Evolutionary conservation across 345 rosid genomes (phyloP).

Genomic region (Salix arbutifolia): DNA sequence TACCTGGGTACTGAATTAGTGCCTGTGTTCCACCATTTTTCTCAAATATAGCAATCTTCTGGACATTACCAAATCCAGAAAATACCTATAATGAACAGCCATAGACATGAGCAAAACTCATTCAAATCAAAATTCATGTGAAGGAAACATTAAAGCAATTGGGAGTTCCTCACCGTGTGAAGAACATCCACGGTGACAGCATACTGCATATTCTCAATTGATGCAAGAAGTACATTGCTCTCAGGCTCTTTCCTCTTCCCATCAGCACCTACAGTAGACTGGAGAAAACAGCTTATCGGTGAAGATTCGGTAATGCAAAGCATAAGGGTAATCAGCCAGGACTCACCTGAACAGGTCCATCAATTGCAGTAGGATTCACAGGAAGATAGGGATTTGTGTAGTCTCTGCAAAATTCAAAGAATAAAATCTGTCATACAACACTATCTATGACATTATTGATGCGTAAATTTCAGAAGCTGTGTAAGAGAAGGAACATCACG

Average conservation of each 20-base stretch:
- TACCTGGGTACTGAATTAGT: slow-evolving; percentile 83
- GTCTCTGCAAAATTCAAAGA: slow-evolving; percentile 51
- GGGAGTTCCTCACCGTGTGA: slow-evolving; percentile 57
- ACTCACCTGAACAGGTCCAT: slow-evolving; percentile 70
- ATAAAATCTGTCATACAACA: slow-evolving; percentile 8
- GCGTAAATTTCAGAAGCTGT: neutral
- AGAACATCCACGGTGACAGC: slow-evolving; percentile 91
- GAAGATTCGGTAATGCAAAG: neutral
- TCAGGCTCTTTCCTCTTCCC: slow-evolving; percentile 84
- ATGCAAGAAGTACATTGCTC: slow-evolving; percentile 91
- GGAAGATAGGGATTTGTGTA: slow-evolving; percentile 96
- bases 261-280: slow-evolving; percentile 81
- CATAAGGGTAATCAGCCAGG: neutral
- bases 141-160: slow-evolving; percentile 7
- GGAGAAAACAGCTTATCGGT: slow-evolving; percentile 25
- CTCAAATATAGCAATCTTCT: slow-evolving; percentile 94
- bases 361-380: slow-evolving; percentile 92
- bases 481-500: neutral
- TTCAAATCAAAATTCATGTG: neutral
- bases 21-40: slow-evolving; percentile 97
- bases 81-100: slow-evolving; percentile 50
- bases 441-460: neutral
- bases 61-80: slow-evolving; percentile 82
- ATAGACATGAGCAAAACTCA: neutral
- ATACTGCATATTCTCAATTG: slow-evolving; percentile 96